phyloP scores from a whole-genome alignment of 148 eudicot species.

The Chenopodium formosanum region DNA sequence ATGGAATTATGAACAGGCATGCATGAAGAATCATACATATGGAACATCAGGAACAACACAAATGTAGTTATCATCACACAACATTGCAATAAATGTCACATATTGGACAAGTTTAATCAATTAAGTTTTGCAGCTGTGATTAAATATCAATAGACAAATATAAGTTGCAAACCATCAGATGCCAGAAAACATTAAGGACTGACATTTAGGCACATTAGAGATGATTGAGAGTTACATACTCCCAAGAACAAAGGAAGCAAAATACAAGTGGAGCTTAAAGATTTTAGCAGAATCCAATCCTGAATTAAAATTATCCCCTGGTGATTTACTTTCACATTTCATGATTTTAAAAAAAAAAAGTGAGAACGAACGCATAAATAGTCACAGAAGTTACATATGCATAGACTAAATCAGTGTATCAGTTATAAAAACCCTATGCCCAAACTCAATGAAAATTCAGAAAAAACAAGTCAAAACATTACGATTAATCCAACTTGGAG shows the following conservation, averaged over 20 bases:
- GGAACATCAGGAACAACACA: background rate
- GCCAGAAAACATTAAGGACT: background rate
- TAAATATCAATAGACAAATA: background rate
- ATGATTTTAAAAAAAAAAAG: background rate
- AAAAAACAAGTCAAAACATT: too few relatives aligned
- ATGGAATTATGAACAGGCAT: background rate
- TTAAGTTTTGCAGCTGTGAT: background rate
- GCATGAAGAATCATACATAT: background rate
- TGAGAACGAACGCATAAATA: background rate
- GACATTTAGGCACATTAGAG: background rate
- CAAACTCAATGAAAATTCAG: background rate
- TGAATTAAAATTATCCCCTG: background rate
- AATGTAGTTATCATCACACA: background rate
- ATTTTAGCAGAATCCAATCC: background rate
- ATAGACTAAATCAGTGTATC: background rate
- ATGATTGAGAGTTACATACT: background rate
- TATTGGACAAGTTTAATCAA: background rate
- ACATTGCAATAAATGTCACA: background rate
- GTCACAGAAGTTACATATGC: background rate
- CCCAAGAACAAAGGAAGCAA: background rate
- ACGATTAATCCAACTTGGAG: background rate
- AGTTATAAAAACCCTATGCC: background rate
- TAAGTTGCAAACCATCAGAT: background rate
- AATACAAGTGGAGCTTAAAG: background rate
- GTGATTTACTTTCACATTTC: background rate